phyloP scores from a whole-genome alignment of 106 monocot species.

The Allium cepa region DNA sequence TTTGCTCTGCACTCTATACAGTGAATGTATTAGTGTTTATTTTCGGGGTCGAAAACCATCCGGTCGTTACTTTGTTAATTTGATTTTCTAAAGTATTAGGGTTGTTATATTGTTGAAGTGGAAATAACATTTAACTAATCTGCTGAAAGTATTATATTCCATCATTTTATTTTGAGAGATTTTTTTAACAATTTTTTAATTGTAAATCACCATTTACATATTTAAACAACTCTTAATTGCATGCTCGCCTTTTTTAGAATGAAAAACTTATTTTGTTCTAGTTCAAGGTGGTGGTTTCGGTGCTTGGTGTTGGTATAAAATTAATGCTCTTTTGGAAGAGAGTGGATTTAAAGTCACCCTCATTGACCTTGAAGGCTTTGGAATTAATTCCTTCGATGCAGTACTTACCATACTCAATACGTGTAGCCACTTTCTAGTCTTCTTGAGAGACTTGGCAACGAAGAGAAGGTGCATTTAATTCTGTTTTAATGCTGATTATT shows the following conservation, averaged over 20 bases:
- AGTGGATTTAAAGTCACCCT: slow-evolving; percentile 77
- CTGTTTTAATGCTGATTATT: not conserved
- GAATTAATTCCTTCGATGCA: slow-evolving; percentile 69
- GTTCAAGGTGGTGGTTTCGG: slow-evolving; percentile 98
- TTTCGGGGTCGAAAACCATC: too few species aligned
- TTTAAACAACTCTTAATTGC: too few species aligned
- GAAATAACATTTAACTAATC: too few species aligned
- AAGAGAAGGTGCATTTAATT: slow-evolving; percentile 46
- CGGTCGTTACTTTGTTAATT: too few species aligned
- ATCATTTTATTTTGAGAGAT: too few species aligned
- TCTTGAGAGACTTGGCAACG: slow-evolving; percentile 57
- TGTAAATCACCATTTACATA: too few species aligned
- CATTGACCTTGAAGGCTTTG: slow-evolving; percentile 72
- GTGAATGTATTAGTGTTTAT: too few species aligned
- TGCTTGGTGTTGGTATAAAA: slow-evolving; percentile 99
- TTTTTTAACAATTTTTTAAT: too few species aligned
- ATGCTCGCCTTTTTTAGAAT: slow-evolving; percentile 26
- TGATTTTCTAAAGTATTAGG: too few species aligned
- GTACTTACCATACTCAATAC: slow-evolving; percentile 66
- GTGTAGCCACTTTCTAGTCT: slow-evolving; percentile 58
- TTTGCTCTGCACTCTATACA: too few species aligned
- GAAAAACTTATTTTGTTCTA: slow-evolving; percentile 65
- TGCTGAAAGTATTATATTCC: too few species aligned
- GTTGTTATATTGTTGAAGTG: too few species aligned
- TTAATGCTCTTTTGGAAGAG: slow-evolving; percentile 78